A percentile compares a stretch with the other conserved stretches of the same genome.
Conservation (phyloP, 371 early-diverging fungal genomes). For the Mortierella sp. region DNA sequence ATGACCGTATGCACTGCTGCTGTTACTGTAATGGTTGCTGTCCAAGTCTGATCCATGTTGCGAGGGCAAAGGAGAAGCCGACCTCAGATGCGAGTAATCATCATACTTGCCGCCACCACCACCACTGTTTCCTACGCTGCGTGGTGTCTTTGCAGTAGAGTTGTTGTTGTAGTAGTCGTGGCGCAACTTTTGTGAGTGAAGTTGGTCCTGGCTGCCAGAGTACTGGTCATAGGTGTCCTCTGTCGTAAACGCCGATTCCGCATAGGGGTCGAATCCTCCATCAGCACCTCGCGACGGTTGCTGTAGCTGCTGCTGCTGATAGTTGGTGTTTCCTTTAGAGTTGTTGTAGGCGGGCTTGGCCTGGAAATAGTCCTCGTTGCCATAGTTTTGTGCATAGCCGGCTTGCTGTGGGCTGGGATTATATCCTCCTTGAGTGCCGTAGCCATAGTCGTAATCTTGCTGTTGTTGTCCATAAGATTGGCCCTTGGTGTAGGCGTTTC, state of each 20-base stretch:
- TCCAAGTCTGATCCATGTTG: slow-evolving; percentile 51
- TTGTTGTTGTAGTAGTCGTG: slow-evolving; percentile 22
- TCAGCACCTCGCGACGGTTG: background rate
- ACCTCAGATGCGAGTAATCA: slow-evolving; percentile 26
- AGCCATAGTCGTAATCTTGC: slow-evolving; percentile 22
- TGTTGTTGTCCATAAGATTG: slow-evolving; percentile 7
- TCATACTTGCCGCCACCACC: slow-evolving; percentile 18
- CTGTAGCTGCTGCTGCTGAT: background rate
- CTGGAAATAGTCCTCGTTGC: slow-evolving; percentile 40
- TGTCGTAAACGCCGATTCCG: slow-evolving; percentile 31
- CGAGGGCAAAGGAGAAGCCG: slow-evolving; percentile 39
- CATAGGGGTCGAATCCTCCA: slow-evolving; percentile 28
- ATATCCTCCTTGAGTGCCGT: background rate
- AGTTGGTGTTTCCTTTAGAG: background rate
- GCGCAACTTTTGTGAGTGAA: slow-evolving; percentile 25
- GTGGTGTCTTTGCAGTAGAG: background rate
- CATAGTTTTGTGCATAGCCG: slow-evolving; percentile 30
- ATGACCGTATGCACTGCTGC: slow-evolving; percentile 12
- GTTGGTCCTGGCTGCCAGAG: slow-evolving; percentile 25
- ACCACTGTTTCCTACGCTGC: background rate
- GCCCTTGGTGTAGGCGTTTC: slow-evolving; percentile 21
- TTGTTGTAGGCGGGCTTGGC: slow-evolving; percentile 13
- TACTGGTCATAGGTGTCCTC: slow-evolving; percentile 33
- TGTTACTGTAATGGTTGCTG: slow-evolving; percentile 30
- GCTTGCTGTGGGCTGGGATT: slow-evolving; percentile 21